Base-by-base conservation (phyloP, 176 grass and related monocot species). In the Carex kokanica region DNA sequence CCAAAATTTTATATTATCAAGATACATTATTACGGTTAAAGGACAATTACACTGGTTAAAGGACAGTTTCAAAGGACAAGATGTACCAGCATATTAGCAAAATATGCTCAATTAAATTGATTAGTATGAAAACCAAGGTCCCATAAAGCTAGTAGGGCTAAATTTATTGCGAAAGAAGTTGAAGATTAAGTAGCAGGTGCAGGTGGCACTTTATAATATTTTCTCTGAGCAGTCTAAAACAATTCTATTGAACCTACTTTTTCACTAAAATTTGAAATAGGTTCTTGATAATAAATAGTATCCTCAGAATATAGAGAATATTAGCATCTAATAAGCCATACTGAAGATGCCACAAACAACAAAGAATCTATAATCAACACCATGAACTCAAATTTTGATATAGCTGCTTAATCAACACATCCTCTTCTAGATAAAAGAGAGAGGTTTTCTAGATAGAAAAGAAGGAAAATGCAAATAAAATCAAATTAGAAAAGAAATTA, bases 261-360 rank as follows among this genome's bases (percentile, higher is more conserved):
- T 71, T 71, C 27, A 0, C 18, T 43, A 23, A 20, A 71, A 71
- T 18, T 21, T 43, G 66, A 70, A 70, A 71, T 71, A 23, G 1
- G 45, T 71, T 10, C 43, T 71, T 71, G 16, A 7, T n/a, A 40
- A 45, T 43, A 71, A 18, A 20, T 45, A 71, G 66, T n/a, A 40
- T 70, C 15, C 6, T 9, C 66, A 70, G 20, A 36, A 51, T 13
- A 74, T 51, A 52, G 20, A 51, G n/a, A 74, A 51, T 25, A 49
- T 24, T 24, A 25, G 71, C 6, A 74, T 74, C 12, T 74, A 14
- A 74, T 74, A 74, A 2, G 11, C 45, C 47, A 24, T 53, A 74
- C 63, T 66, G 64, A 53, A 74, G 71, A 74, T 74, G 71, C 71
- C 20, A 45, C 23, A 74, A 53, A 25, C 71, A 52, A 69, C 15